Evolutionary conservation across 2,329 filamentous ascomycete species (phyloP), one percentile per base, ranked within the genome.

Genomic region (Esteya vermicola): DNA sequence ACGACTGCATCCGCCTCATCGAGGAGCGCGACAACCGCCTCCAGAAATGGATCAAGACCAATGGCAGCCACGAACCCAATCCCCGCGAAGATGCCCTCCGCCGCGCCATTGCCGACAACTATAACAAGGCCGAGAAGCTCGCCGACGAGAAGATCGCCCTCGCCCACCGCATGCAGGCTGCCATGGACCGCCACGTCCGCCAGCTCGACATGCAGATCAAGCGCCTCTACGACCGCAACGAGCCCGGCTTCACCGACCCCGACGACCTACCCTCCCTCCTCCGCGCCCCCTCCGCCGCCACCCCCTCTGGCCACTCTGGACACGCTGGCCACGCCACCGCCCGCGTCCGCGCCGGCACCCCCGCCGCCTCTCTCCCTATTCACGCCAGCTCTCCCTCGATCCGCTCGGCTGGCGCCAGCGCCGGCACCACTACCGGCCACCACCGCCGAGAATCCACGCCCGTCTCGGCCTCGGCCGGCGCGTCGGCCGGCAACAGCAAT

Each of bases 11-110:
- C 43, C 69, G 74, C 45, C 69, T 72, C 47, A 84, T 88, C 52
- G 72, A 76, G 31, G 76, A 81, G 43, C 77, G 79, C 48, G 84
- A 93, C 53, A 69, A 60, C 39, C 78, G 78, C 52, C 75, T 91
- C 31, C 84, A 93, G 54, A 85, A 82, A 59, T 88, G 78, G 66
- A 84, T 89, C 56, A 83, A 82, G 51, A 62, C 72, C 16, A 81
- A 89, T 49, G 80, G 81, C 47, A 83, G 80, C 51, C 75, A 84
- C 51, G 68, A 77, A 38, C 65, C 69, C 25, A 85, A 89, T 51
- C 81, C 83, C 0, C 83, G 84, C 52, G 84, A 93, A 60, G 76
- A 81, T 12, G 58, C 67, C 13, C 70, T 83, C 52, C 70, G 74
- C 39, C 71, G 75, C 36, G 69, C 72, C 39, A 80, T 89, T 48